Percentiles rank a stretch among this genome's conserved stretches.
These are phyloP conservation scores for Saturnispora diversa DNA, from an alignment of 805 yeast species.

Conservation along the genomic window DNA sequence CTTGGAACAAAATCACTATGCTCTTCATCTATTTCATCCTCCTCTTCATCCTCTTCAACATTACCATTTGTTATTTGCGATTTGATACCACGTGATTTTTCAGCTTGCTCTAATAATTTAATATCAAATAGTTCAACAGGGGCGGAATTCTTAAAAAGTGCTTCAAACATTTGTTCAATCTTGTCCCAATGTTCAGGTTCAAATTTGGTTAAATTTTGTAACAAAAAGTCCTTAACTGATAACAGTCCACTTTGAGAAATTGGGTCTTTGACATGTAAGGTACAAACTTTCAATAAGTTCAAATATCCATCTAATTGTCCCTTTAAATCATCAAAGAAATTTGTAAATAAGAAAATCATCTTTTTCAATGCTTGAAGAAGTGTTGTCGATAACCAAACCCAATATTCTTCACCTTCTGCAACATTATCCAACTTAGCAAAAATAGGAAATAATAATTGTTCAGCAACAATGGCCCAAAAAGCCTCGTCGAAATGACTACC, in stretches of 20 bases:
- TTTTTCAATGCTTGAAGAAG: conserved; percentile 90
- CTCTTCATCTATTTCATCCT: conserved; percentile 11
- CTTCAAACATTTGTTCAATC: conserved; percentile 55
- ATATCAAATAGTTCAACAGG: conserved; percentile 74
- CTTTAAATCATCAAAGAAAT: conserved; percentile 70
- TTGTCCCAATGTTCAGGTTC: conserved; percentile 63
- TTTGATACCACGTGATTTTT: conserved; percentile 17
- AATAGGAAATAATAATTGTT: conserved; percentile 78
- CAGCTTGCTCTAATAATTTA: conserved; percentile 27
- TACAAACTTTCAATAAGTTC: conserved; percentile 72
- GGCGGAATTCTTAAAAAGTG: conserved; percentile 71
- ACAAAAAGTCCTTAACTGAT: conserved; percentile 70
- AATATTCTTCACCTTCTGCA: conserved; percentile 73
- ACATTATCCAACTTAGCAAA: conserved; percentile 70
- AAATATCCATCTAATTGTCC: conserved; percentile 72
- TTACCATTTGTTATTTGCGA: conserved; percentile 22
- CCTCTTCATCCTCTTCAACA: conserved; percentile 11
- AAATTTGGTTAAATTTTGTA: conserved; percentile 67
- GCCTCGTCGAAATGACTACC: conserved; percentile 68
- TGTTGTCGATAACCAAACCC: conserved; percentile 96
- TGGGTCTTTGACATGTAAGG: conserved; percentile 94
- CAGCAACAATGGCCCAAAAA: conserved; percentile 80
- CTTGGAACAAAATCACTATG: conserved; percentile 17
- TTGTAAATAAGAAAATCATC: conserved; percentile 73
- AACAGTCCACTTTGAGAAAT: conserved; percentile 91